Evolutionary conservation across 352 stramenopile species (phyloP).

Genomic region (Peronospora farinosa): DNA sequence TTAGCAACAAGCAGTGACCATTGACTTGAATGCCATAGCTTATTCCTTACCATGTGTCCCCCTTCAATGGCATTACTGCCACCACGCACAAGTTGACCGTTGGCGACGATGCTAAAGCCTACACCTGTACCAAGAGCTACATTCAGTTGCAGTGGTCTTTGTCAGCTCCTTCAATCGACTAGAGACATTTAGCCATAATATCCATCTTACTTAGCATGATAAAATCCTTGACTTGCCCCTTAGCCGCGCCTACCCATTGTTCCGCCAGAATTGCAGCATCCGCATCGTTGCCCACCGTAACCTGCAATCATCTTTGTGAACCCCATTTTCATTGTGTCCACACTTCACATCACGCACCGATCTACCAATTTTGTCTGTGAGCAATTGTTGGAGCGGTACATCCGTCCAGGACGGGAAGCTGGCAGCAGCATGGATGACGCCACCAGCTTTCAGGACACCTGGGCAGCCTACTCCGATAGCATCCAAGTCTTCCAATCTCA

Average conservation of each 20-base stretch:
- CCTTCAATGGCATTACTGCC: conserved; percentile 68
- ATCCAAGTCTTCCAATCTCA: conserved; percentile 33
- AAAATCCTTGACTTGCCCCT: conserved; percentile 52
- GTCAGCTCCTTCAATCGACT: conserved; percentile 3
- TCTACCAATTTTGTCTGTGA: conserved; percentile 34
- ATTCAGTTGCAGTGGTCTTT: neutral
- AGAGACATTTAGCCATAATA: conserved; percentile 3
- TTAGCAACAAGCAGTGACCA: conserved; percentile 1
- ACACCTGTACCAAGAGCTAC: conserved; percentile 72
- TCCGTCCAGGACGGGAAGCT: conserved; percentile 70
- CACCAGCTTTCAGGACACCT: conserved; percentile 40
- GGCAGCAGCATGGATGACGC: conserved; percentile 54
- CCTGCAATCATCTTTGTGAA: conserved; percentile 14
- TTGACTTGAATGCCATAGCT: neutral
- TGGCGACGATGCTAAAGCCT: conserved; percentile 56
- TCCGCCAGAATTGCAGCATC: conserved; percentile 77
- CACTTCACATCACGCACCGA: conserved; percentile 12
- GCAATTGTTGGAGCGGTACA: conserved; percentile 52
- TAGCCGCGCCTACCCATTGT: conserved; percentile 71
- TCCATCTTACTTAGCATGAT: conserved; percentile 71
- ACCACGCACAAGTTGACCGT: conserved; percentile 62
- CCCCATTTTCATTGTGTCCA: neutral
- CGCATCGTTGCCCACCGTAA: conserved; percentile 67
- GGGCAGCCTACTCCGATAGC: conserved; percentile 60
- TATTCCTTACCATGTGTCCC: conserved; percentile 55